phyloP scores from a whole-genome alignment of 2,329 filamentous ascomycete genomes.

The Pochonia chlamydosporia region DNA sequence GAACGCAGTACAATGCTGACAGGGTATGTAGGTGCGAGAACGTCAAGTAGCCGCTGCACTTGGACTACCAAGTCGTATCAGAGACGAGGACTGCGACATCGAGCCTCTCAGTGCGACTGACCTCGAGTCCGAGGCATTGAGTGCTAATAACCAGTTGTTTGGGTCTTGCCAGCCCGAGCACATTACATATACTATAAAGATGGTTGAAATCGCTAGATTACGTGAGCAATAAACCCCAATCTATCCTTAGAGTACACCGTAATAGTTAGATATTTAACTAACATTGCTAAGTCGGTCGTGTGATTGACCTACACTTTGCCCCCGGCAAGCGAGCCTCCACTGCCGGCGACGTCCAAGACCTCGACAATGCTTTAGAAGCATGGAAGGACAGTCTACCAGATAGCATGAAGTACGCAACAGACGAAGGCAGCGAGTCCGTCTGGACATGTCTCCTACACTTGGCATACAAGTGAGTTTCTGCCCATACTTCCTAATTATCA shows the following conservation, averaged over 20 bases:
- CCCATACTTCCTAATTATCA: background rate
- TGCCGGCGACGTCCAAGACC: slow-evolving; percentile 19
- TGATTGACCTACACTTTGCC: slow-evolving; percentile 30
- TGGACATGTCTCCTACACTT: slow-evolving; percentile 31
- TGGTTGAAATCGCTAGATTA: slow-evolving; percentile 30
- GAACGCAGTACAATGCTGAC: slow-evolving; percentile 3
- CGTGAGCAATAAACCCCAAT: no score
- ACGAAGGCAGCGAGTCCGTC: slow-evolving; percentile 27
- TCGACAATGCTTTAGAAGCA: slow-evolving; percentile 24
- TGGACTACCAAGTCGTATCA: slow-evolving; percentile 29
- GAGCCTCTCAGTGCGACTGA: slow-evolving; percentile 25
- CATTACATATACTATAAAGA: slow-evolving; percentile 29
- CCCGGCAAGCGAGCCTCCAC: slow-evolving; percentile 25
- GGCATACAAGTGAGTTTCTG: slow-evolving; percentile 26
- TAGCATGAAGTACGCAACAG: slow-evolving; percentile 21
- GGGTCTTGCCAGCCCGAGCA: slow-evolving; percentile 26
- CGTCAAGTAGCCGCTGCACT: slow-evolving; percentile 30
- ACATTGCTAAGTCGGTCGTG: slow-evolving; percentile 20
- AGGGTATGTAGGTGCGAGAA: slow-evolving; percentile 24
- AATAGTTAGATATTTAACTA: no score
- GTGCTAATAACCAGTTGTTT: slow-evolving; percentile 17
- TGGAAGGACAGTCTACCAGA: slow-evolving; percentile 29
- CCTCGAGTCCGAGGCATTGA: slow-evolving; percentile 22
- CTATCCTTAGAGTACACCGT: no score
- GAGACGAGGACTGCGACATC: slow-evolving; percentile 33